phyloP scores from a whole-genome alignment of 352 stramenopile genomes.

The Phytophthora brassicae region DNA sequence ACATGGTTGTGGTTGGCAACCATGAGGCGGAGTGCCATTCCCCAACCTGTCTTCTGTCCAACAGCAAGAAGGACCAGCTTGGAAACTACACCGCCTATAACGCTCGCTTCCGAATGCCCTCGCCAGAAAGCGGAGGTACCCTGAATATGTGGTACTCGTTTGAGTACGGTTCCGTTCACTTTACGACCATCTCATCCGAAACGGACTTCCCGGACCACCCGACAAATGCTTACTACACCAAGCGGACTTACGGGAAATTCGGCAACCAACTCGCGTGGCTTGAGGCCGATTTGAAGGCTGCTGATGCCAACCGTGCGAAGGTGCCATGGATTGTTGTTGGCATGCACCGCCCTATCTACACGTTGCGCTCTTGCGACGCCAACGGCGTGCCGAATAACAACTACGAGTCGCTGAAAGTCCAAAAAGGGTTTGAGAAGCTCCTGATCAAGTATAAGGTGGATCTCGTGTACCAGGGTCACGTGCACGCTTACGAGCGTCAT shows the following conservation, averaged over 20 bases:
- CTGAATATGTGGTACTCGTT: constrained; percentile 60
- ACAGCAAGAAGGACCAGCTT: constrained; percentile 31
- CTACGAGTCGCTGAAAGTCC: constrained; percentile 36
- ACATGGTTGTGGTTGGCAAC: constrained; percentile 80
- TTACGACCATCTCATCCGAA: constrained; percentile 78
- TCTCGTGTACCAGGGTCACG: constrained; percentile 47
- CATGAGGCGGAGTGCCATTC: constrained; percentile 39
- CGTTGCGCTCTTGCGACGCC: constrained; percentile 29
- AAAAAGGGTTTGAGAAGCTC: constrained; percentile 53
- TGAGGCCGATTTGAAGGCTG: constrained; percentile 46
- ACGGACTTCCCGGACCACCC: constrained; percentile 47
- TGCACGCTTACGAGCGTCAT: constrained; percentile 53
- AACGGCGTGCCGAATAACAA: constrained; percentile 38
- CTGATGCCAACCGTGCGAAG: constrained; percentile 41
- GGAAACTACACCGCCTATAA: constrained; percentile 68
- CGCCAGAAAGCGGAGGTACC: constrained; percentile 34
- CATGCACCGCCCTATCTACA: constrained; percentile 61
- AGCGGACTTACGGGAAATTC: constrained; percentile 36
- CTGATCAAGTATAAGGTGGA: constrained; percentile 64
- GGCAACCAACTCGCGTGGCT: constrained; percentile 51
- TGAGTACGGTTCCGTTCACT: constrained; percentile 57
- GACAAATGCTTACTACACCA: constrained; percentile 38
- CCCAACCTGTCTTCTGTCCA: constrained; percentile 31
- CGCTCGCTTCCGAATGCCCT: constrained; percentile 44
- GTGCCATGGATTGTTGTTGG: constrained; percentile 52